A percentile compares a stretch with the other conserved stretches of the same genome.
Conservation (phyloP, 257 asterid species). For the Solanum chiquidenum region DNA sequence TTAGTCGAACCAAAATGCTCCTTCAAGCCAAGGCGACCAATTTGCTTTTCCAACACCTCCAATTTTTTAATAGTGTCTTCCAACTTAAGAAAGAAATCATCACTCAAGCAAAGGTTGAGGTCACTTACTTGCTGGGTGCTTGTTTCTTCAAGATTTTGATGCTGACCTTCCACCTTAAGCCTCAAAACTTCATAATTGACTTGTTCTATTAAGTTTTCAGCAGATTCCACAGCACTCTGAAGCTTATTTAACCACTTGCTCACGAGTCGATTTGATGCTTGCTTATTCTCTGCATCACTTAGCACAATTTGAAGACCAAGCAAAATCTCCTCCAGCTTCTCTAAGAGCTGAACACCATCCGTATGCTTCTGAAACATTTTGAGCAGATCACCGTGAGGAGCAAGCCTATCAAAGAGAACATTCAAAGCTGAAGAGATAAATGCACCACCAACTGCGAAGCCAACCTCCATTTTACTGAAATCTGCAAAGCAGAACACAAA, state of each 20-base stretch:
- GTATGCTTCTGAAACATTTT: not conserved
- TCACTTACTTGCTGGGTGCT: not conserved
- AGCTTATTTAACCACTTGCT: slow-evolving; percentile 1
- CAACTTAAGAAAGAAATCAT: too few species aligned
- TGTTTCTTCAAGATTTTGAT: not conserved
- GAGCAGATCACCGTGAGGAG: not conserved
- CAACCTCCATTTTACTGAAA: not conserved
- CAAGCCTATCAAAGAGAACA: slow-evolving; percentile 1
- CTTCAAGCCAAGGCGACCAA: not conserved
- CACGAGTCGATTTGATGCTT: not conserved
- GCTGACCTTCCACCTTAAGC: not conserved
- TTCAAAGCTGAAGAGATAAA: not conserved
- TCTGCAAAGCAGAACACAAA: not conserved
- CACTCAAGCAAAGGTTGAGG: too few species aligned
- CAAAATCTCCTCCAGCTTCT: not conserved
- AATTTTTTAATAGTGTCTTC: accelerated
- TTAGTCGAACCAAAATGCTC: too few species aligned
- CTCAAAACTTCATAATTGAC: not conserved
- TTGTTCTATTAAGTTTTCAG: not conserved
- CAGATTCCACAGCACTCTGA: not conserved
- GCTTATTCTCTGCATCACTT: slow-evolving; percentile 10
- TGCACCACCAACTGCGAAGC: not conserved
- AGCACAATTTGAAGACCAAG: not conserved
- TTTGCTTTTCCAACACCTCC: not conserved
- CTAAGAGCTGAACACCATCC: not conserved